A percentile compares a stretch with the other conserved stretches of the same genome.
Evolutionary conservation across 495 filamentous ascomycete species (phyloP).

Genomic region (Podospora anserina): DNA sequence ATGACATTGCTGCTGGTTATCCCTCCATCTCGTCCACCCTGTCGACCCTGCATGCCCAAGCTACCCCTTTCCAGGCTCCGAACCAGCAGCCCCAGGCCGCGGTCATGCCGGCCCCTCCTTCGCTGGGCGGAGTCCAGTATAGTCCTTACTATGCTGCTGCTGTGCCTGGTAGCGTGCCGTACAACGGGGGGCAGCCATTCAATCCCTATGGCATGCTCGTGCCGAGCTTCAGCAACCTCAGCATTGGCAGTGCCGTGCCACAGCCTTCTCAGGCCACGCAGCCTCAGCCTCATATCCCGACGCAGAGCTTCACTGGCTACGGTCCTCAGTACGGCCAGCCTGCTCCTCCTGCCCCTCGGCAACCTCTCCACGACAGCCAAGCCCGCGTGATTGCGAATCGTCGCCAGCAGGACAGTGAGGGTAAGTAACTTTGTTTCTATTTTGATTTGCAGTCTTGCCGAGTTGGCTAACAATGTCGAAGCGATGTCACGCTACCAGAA

Average conservation of each 20-base stretch:
- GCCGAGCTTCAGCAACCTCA: constrained; percentile 49
- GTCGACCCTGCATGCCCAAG: constrained; percentile 73
- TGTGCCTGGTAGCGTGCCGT: not conserved
- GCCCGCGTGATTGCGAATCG: constrained; percentile 68
- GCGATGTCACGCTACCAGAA: constrained; percentile 71
- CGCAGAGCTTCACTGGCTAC: constrained; percentile 49
- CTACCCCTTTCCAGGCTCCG: constrained; percentile 63
- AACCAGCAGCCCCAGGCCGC: constrained; percentile 32
- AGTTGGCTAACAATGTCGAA: constrained; percentile 19
- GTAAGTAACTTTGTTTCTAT: constrained; percentile 33
- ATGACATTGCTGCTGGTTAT: constrained; percentile 41
- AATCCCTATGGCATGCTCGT: constrained; percentile 55
- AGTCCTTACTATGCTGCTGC: not conserved
- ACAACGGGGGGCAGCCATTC: constrained; percentile 23
- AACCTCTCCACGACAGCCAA: constrained; percentile 59
- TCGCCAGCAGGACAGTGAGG: constrained; percentile 61
- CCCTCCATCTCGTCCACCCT: constrained; percentile 47
- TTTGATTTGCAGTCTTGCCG: not conserved
- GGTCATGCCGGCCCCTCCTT: constrained; percentile 15
- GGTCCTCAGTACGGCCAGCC: constrained; percentile 40
- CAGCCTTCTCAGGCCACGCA: constrained; percentile 34
- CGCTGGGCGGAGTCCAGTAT: not conserved
- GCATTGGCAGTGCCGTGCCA: constrained; percentile 41
- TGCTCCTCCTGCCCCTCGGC: constrained; percentile 25
- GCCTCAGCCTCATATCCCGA: constrained; percentile 46